A percentile compares a stretch with the other conserved stretches of the same genome.
Conservation (phyloP, 2,329 filamentous ascomycete species). For the Hortaea werneckii region DNA sequence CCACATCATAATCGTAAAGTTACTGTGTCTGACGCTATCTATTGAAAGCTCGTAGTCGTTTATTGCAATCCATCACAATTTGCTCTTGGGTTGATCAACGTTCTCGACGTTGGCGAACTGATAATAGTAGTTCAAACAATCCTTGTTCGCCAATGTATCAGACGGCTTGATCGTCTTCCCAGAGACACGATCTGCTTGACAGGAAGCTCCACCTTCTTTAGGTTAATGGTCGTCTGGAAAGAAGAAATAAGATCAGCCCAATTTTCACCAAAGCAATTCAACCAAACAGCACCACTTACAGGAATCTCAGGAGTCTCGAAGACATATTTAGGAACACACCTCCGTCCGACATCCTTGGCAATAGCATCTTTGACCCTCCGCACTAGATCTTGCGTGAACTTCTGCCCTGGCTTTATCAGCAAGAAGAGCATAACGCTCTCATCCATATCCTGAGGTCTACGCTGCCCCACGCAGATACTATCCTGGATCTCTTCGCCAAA, state of each 20-base stretch:
- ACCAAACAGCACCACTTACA: constrained; percentile 38
- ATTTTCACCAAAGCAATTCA: neutral
- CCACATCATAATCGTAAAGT: no score
- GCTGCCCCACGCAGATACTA: constrained; percentile 70
- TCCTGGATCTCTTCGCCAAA: constrained; percentile 57
- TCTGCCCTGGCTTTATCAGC: constrained; percentile 48
- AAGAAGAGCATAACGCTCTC: constrained; percentile 52
- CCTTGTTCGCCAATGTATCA: constrained; percentile 66
- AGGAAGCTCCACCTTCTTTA: constrained; percentile 76
- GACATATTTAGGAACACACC: constrained; percentile 68
- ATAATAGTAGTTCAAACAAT: constrained; percentile 68
- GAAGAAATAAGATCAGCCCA: neutral
- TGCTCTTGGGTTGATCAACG: constrained; percentile 38
- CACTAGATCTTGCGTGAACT: constrained; percentile 47
- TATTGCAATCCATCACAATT: constrained; percentile 24
- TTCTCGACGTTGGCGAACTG: constrained; percentile 65
- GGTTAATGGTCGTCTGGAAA: constrained; percentile 62
- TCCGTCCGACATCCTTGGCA: constrained; percentile 53
- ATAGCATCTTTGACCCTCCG: constrained; percentile 55
- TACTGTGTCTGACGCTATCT: no score
- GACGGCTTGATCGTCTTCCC: constrained; percentile 64
- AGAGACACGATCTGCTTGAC: constrained; percentile 73
- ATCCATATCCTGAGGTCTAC: constrained; percentile 49
- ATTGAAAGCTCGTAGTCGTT: neutral
- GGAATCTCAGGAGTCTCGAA: constrained; percentile 76